Evolutionary conservation across 192 early-diverging fungal species (phyloP), one percentile per base, ranked within the genome.

Genomic region (Gryganskiella cystojenkinii): DNA sequence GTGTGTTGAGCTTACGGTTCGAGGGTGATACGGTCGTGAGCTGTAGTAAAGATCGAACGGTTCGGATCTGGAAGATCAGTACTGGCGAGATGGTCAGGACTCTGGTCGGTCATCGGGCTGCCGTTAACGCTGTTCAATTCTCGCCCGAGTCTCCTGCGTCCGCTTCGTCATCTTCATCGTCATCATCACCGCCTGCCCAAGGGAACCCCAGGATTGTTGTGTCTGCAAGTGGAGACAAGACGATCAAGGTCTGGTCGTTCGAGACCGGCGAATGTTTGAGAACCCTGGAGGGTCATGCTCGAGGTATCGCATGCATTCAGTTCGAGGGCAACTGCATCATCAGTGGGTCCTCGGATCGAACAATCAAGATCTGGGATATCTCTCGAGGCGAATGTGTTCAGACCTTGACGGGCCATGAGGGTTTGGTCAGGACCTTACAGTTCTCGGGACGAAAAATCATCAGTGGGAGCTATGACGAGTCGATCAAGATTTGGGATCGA

Each of bases 261-360:
- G 57, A 69, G 30, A 90, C 89, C 0, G 95, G 94, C 28, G 62
- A 86, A 51, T 89, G 87, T 50, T 33, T 93, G 22, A 81, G 84
- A 42, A 89, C 85, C 33, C 87, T 95, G 45, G 73, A 80, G 17
- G 95, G 93, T 6, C 95, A 98, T 74, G 71, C 78, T 4, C 88
- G 94, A 7, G 95, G 96, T 20, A 87, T 98, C 15, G 95, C 96
- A 0, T 95, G 95, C 63, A 85, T 97, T 7, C 93, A 95, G 62
- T 96, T 92, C 81, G 95, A 98, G 62, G 96, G 94, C 34, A 83
- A 85, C 10, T 76, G 83, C 34, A 93, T 97, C 61, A 90, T 94
- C 10, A 93, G 92, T 30, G 96, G 96, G 27, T 93, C 92, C 30
- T 93, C 90, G 60, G 93, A 95, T 79, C 75, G 85, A 31, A 86